These are phyloP conservation scores for Evansstolkia leycettana DNA, from an alignment of 495 filamentous ascomycete genomes.

Conservation along the genomic window DNA sequence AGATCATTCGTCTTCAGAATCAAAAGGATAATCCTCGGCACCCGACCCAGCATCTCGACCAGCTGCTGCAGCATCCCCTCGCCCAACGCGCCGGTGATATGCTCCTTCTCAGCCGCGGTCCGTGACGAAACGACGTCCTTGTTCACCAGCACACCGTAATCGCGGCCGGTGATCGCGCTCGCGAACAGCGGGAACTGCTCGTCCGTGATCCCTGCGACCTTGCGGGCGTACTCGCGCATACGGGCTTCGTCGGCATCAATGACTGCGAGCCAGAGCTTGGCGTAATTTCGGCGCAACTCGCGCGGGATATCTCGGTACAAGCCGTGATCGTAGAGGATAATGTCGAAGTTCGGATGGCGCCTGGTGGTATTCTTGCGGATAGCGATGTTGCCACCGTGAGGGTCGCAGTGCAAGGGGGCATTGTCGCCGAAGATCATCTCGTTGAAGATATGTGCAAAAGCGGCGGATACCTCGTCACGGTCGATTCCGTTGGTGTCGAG, in stretches of 20 bases:
- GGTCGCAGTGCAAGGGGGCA: conserved; percentile 92
- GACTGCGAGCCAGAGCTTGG: conserved; percentile 94
- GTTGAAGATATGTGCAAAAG: conserved; percentile 89
- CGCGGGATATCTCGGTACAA: conserved; percentile 87
- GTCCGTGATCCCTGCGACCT: conserved; percentile 81
- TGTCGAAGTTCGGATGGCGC: conserved; percentile 73
- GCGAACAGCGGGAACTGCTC: conserved; percentile 94
- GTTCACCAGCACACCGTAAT: conserved; percentile 61
- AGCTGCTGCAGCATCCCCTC: conserved; percentile 81
- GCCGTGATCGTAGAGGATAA: conserved; percentile 97
- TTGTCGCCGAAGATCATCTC: conserved; percentile 96
- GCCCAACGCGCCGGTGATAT: conserved; percentile 67
- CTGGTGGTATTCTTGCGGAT: conserved; percentile 59
- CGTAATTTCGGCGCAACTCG: conserved; percentile 70
- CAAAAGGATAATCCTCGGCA: conserved; percentile 83
- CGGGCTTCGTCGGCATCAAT: conserved; percentile 70
- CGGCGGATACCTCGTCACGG: conserved; percentile 91
- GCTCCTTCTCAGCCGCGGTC: conserved; percentile 62
- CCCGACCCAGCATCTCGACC: conserved; percentile 76
- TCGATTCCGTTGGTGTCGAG: conserved; percentile 79
- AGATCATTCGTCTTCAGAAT: conserved; percentile 98
- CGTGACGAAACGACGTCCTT: conserved; percentile 50
- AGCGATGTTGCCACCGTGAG: conserved; percentile 94
- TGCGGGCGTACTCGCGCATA: conserved; percentile 81
- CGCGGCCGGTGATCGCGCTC: conserved; percentile 88